Evolutionary conservation across 2,329 filamentous ascomycete species (phyloP).

Genomic region (Escovopsis weberi): DNA sequence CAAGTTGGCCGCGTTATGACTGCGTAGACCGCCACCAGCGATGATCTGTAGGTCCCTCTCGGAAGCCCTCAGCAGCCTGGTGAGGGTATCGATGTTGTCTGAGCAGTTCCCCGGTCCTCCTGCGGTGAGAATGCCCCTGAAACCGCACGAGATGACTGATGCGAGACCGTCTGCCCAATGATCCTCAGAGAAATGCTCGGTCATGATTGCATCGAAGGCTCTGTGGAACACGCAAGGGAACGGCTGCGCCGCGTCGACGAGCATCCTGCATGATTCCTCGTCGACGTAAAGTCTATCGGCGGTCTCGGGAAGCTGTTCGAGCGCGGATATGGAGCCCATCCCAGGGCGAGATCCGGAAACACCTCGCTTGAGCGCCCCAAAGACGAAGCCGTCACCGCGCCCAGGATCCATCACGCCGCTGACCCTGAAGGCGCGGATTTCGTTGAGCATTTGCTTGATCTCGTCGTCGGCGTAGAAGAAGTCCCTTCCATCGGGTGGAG

Average conservation of each 20-base stretch:
- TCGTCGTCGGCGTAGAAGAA: conserved; percentile 35
- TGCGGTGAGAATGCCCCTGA: conserved; percentile 37
- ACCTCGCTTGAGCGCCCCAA: conserved; percentile 27
- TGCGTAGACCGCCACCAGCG: conserved; percentile 36
- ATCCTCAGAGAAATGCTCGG: conserved; percentile 10
- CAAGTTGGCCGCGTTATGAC: conserved; percentile 21
- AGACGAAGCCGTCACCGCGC: conserved; percentile 42
- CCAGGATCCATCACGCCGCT: conserved; percentile 21
- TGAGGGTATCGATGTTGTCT: conserved; percentile 25
- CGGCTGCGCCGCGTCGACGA: conserved; percentile 28
- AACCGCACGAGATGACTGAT: conserved; percentile 27
- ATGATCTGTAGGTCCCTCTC: conserved; percentile 29
- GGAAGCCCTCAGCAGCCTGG: conserved; percentile 18
- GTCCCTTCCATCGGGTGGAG: conserved; percentile 16
- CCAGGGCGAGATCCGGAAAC: conserved; percentile 1
- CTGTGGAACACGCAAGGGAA: conserved; percentile 38
- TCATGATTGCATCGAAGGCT: conserved; percentile 34
- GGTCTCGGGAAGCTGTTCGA: too few species aligned
- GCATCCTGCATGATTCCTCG: conserved; percentile 20
- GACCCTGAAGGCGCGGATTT: conserved; percentile 23
- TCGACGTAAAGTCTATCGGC: conserved; percentile 20
- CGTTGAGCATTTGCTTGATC: conserved; percentile 26
- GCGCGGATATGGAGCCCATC: not conserved
- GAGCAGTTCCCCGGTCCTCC: conserved; percentile 30
- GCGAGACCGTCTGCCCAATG: conserved; percentile 14